Evolutionary conservation across 2,329 filamentous ascomycete species (phyloP).

Genomic region (Epichloe coenophiala): DNA sequence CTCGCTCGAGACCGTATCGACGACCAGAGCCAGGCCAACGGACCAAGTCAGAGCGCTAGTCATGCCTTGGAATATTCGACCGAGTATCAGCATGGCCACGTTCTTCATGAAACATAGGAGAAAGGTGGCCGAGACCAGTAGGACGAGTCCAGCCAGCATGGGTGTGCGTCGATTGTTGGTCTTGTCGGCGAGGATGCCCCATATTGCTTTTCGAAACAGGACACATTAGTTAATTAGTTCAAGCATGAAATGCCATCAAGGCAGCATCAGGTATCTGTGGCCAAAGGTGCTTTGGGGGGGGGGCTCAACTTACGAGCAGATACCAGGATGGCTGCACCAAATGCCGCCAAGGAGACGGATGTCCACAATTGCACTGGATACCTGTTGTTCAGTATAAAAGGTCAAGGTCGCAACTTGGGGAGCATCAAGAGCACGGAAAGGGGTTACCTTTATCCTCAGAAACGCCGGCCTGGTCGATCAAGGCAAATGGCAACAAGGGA

Average conservation of each 20-base stretch:
- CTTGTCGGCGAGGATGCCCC: conserved; percentile 23
- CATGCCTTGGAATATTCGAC: conserved; percentile 19
- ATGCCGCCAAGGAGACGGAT: conserved; percentile 22
- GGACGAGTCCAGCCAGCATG: conserved; percentile 20
- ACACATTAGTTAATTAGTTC: conserved; percentile 1
- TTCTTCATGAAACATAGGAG: conserved; percentile 18
- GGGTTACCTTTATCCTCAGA: conserved; percentile 8
- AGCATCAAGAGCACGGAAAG: not conserved
- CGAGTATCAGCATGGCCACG: conserved; percentile 19
- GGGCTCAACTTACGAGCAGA: conserved; percentile 16
- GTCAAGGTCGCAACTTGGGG: not conserved
- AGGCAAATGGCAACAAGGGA: conserved; percentile 19
- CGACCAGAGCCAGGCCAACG: conserved; percentile 22
- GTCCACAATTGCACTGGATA: conserved; percentile 20
- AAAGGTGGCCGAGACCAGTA: conserved; percentile 17
- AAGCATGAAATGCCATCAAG: not conserved
- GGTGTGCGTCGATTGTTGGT: conserved; percentile 18
- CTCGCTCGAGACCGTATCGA: conserved; percentile 19
- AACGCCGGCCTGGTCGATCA: conserved; percentile 15
- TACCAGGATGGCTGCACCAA: conserved; percentile 17
- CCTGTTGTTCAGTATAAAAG: not conserved
- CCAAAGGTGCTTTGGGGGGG: not conserved
- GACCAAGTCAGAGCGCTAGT: conserved; percentile 23
- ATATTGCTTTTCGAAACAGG: conserved; percentile 14
- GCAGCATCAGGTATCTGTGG: not conserved